Evolutionary conservation across 2,329 filamentous ascomycete species (phyloP).

Genomic region (Coniella lustricola): DNA sequence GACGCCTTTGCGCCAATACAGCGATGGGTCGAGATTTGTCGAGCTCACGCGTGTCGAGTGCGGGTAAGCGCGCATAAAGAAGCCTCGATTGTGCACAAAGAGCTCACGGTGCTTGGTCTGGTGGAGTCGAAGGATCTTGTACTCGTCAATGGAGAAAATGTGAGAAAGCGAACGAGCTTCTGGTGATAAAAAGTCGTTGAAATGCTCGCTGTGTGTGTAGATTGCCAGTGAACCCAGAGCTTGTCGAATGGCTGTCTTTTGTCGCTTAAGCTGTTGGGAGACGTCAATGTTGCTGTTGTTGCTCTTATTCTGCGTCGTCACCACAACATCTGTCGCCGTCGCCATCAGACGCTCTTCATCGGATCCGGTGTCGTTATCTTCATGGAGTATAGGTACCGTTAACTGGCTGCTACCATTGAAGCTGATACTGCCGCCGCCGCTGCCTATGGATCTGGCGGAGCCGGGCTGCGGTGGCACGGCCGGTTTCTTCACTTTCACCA

Average conservation of each 20-base stretch:
- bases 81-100: conserved; percentile 79
- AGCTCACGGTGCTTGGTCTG: conserved; percentile 64
- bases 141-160: conserved; percentile 87
- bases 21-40: conserved; percentile 89
- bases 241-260: conserved; percentile 59
- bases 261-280: conserved; percentile 44
- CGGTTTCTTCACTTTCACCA: conserved; percentile 70
- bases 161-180: conserved; percentile 52
- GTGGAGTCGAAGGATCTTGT: conserved; percentile 55
- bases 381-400: conserved; percentile 30
- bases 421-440: background rate
- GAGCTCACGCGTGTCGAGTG: conserved; percentile 71
- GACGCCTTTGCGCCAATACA: conserved; percentile 87
- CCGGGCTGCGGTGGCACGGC: conserved; percentile 19
- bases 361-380: conserved; percentile 32
- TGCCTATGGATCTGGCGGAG: no score
- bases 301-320: background rate
- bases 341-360: conserved; percentile 34
- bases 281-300: conserved; percentile 13
- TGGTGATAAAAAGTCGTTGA: conserved; percentile 62
- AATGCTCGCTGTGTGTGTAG: conserved; percentile 82
- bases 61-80: conserved; percentile 89
- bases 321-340: conserved; percentile 8
- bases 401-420: conserved; percentile 23
- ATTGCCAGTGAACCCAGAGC: conserved; percentile 68